Base-by-base conservation (phyloP, 345 rosid species). In the Populus davidiana region DNA sequence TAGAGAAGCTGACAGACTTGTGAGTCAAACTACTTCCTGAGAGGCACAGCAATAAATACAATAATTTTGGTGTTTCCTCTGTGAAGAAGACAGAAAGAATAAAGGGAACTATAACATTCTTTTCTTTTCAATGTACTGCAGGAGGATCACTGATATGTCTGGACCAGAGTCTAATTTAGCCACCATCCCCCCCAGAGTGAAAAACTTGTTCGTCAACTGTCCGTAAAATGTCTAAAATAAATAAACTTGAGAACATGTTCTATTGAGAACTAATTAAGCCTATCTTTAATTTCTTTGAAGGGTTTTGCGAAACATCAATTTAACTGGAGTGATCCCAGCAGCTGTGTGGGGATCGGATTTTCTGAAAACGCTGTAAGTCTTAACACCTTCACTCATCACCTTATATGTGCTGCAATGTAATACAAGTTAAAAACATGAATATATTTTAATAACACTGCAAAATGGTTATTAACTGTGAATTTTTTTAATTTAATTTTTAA, bases 81-180 rank as follows among this genome's bases (percentile, higher is more conserved):
- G 1, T 39, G 43, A 39, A 6, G 43, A 39, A 39, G 10, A 39
- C 43, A 39, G 43, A 39, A 39, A 39, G 43, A 62, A 11, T 25
- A 12, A 21, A 29, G 21, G 7, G 7, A 54, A 33, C 36, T 4
- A 33, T 33, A 33, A 33, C 8, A 17, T 54, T n/a, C 3, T 54
- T 17, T 54, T 16, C 2, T 67, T 67, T 38, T 8, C 16, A 6
- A 25, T 47, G 23, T 36, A 31, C 31, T 31, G 31, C 63, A 39
- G 74, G 74, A 71, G 74, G 39, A 71, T 71, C 10, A 49, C 21
- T 71, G 74, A 71, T 31, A 6, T 71, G 23, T 4, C 47, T 18
- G 71, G 71, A 27, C 25, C 47, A 20, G 70, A 6, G 29, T 67
- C 0, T 35, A 7, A 35, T 4, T 67, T 67, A 16, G 17, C 70